Base-by-base conservation (phyloP, 2,329 filamentous ascomycete genomes). In the Eutypa lata region DNA sequence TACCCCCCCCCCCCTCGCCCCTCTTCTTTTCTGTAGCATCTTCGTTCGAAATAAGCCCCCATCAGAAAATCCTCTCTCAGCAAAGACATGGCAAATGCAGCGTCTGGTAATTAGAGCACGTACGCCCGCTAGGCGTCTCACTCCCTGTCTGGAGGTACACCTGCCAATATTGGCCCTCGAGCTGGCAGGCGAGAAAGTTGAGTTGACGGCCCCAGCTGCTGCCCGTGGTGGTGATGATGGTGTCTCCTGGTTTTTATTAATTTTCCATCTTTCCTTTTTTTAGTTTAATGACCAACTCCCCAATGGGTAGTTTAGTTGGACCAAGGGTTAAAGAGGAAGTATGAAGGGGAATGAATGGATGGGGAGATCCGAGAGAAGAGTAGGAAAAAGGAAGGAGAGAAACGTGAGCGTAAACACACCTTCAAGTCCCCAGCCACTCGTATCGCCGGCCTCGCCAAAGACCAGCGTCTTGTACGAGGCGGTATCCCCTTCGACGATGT, bases 61-160 rank as follows among this genome's bases (percentile, higher is more conserved):
- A n/a, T n/a, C n/a, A n/a, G n/a, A n/a, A n/a, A n/a, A n/a, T n/a
- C n/a, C n/a, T n/a, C n/a, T n/a, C 42, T 57, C 47, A 76, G 48
- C 77, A 80, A 37, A 81, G 59, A 57, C 77, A 80, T 31, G 78
- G 79, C 60, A 81, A 62, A 66, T 82, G 79, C 51, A 82, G 68
- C 26, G 76, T 79, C 69, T 81, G 77, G 53, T 76, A 80, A 61
- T 81, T 81, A 57, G 75, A 81, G 59, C 79, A 82, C 5, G 70
- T 76, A 64, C 68, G 70, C 2, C 76, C 78, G 49, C 70, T 73
- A 2, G 79, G 78, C 35, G 68, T 69, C 38, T 78, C 76, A 47
- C 72, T 77, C 1, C 79, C 78, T 2, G 76, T 81, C 66, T 82
- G 79, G 45, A 82, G 65, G 57, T 75, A 82, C 14, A 81, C 58